phyloP scores from a whole-genome alignment of 306 rosid genomes.

The Lupinus albus region DNA sequence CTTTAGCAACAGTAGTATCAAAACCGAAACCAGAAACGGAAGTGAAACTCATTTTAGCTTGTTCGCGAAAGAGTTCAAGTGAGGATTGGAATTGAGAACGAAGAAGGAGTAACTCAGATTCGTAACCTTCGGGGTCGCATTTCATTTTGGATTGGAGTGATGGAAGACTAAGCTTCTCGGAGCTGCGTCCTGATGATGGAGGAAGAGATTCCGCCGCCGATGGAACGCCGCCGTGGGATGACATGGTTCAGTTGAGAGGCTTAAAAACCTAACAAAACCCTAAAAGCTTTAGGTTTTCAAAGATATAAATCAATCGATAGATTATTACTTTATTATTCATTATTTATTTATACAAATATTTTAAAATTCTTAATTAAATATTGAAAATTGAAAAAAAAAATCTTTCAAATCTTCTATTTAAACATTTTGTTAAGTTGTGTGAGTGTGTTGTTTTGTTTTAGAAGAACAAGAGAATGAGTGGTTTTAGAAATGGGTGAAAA shows the following conservation, averaged over 20 bases:
- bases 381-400: too few relatives aligned
- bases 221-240: conserved; percentile 18
- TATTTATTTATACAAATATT: too few relatives aligned
- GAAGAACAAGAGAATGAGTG: too few relatives aligned
- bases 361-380: too few relatives aligned
- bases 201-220: conserved; percentile 45
- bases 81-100: conserved; percentile 73
- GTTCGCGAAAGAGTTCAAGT: conserved; percentile 68
- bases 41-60: conserved; percentile 66
- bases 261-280: background rate
- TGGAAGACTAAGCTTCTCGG: conserved; percentile 70
- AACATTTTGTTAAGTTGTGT: too few relatives aligned
- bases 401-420: too few relatives aligned
- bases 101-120: conserved; percentile 62
- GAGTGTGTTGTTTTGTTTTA: too few relatives aligned
- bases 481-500: too few relatives aligned
- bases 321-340: too few relatives aligned
- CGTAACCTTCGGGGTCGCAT: conserved; percentile 85
- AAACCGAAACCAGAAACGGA: conserved; percentile 67
- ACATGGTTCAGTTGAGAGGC: conserved; percentile 3
- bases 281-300: too few relatives aligned
- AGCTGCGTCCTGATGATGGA: conserved; percentile 57
- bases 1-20: conserved; percentile 72
- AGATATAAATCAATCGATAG: too few relatives aligned
- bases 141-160: conserved; percentile 82